phyloP scores from a whole-genome alignment of 139 green algal genomes.

The Coccomyxa sp. region DNA sequence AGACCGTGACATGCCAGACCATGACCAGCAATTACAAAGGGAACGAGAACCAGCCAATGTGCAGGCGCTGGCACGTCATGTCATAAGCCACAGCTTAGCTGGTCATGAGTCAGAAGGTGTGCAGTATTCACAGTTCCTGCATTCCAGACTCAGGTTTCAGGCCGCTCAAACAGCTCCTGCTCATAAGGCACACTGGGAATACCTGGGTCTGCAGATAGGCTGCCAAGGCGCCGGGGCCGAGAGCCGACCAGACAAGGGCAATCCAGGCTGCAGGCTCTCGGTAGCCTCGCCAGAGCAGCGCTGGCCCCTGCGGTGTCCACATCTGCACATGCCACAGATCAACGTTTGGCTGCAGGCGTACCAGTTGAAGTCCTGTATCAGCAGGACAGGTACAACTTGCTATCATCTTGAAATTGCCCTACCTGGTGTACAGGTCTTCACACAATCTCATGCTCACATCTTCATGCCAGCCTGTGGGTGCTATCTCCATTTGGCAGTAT shows the following conservation, averaged over 20 bases:
- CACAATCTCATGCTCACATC: neutral
- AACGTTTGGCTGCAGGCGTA: too few relatives aligned
- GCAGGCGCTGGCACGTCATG: neutral
- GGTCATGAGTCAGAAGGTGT: too few relatives aligned
- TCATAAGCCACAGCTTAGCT: neutral
- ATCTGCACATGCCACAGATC: too few relatives aligned
- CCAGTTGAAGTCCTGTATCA: too few relatives aligned
- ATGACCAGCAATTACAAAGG: neutral
- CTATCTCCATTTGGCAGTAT: neutral
- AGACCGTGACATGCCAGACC: neutral
- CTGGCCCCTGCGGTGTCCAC: too few relatives aligned
- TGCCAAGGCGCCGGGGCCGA: neutral
- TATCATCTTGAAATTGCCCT: too few relatives aligned
- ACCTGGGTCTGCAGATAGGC: constrained; percentile 5
- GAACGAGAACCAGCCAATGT: neutral
- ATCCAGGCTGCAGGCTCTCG: neutral
- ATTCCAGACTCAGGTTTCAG: too few relatives aligned
- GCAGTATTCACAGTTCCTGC: too few relatives aligned
- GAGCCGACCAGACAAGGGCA: neutral
- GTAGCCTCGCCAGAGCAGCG: neutral
- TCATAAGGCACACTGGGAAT: too few relatives aligned
- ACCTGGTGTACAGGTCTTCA: too few relatives aligned
- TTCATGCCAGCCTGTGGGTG: neutral
- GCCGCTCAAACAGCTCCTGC: too few relatives aligned
- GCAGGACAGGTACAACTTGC: too few relatives aligned